Conservation (phyloP, 257 asterid species). For the Solanum arcanum region DNA sequence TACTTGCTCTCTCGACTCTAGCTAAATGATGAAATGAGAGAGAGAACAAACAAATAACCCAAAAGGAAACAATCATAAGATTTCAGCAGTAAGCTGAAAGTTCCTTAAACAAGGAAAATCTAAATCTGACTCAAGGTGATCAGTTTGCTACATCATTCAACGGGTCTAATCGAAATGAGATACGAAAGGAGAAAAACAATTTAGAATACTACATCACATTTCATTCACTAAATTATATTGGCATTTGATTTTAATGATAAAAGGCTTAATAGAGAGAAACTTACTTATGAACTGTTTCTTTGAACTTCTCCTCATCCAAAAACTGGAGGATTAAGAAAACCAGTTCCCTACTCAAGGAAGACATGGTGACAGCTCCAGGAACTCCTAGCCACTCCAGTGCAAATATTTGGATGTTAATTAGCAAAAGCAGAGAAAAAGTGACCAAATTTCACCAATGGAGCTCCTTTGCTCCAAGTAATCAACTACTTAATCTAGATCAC, state of each 20-base stretch:
- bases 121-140: not conserved
- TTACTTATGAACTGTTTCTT: conserved; percentile 91
- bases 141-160: not conserved
- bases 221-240: not conserved
- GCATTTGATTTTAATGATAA: not conserved
- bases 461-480: not conserved
- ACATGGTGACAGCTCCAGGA: conserved; percentile 89
- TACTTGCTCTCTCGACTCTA: not conserved
- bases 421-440: conserved; percentile 1
- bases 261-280: conserved; percentile 6
- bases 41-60: not conserved
- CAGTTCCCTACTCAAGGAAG: conserved; percentile 97
- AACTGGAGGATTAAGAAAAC: conserved; percentile 91
- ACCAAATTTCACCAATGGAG: not conserved
- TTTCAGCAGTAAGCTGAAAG: not conserved
- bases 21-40: not conserved
- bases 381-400: conserved; percentile 99
- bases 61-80: not conserved
- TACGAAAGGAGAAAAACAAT: not conserved
- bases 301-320: conserved; percentile 96
- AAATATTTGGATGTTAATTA: conserved; percentile 35
- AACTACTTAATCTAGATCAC: conserved; percentile 1
- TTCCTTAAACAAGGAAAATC: not conserved
- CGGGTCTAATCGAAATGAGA: not conserved
- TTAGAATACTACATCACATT: not conserved